Evolutionary conservation across 352 stramenopile species (phyloP), one percentile per base, ranked within the genome.

Genomic region (Phytopythium litorale): DNA sequence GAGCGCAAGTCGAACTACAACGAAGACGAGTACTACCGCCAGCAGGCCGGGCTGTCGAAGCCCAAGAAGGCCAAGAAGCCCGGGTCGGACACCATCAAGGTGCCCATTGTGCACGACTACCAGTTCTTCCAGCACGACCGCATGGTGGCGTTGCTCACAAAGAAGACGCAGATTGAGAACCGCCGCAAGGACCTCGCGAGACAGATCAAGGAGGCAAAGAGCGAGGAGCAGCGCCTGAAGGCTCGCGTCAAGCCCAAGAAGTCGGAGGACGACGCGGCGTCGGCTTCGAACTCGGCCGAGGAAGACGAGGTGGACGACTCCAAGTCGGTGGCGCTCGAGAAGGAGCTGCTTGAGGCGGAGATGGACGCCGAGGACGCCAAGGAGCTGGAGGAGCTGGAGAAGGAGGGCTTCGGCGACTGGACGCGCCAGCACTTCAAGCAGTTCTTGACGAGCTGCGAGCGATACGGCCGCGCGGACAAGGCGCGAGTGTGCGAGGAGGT

Each of bases 11-110:
- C 79, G 16, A 96, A 96, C 75, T 96, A 99, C 81, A 97, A 99
- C 70, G 94, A 98, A 56, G 97, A 98, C 68, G 94, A 98, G 77
- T 98, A 98, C 70, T 99, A 98, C 66, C 88, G 92, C 38, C 81
- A 96, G 56, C 83, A 94, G 42, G 83, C 84, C 2, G 87, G 87
- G 1, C 70, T 93, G 35, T 76, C 79, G 40, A 96, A 96, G 70
- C 62, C 81, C 1, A 94, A 94, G 66, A 95, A 95, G 60, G 79
- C 96, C 0, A 96, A 97, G 71, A 82, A 95, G 86, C 68, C 79
- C 77, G 67, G 92, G 81, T 77, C 82, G 67, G 67, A 97, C 68
- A 66, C 97, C 51, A 87, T 90, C 30, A 97, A 96, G 66, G 83
- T 95, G 38, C 85, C 92, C 0, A 77, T 89, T 32, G 89, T 98